Percentiles rank a stretch among this genome's conserved stretches.
Evolutionary conservation across 1,139 yeast genomes (phyloP).

Genomic region (Debaryomyces subglobosus): DNA sequence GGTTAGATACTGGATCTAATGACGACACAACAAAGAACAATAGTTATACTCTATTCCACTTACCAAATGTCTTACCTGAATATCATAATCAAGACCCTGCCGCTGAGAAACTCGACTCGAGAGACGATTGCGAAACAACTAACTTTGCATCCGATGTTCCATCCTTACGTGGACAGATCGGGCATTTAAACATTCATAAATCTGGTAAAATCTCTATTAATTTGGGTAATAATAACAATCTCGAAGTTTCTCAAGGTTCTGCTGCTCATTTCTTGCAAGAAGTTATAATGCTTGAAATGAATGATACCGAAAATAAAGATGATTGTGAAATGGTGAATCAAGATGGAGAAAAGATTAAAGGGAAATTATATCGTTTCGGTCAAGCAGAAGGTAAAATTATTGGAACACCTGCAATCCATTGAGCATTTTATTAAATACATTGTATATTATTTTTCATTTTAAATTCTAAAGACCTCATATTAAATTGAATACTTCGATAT

Average conservation of each 20-base stretch:
- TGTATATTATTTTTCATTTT: slow-evolving; percentile 1
- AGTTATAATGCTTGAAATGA: slow-evolving; percentile 57
- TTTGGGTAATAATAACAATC: slow-evolving; percentile 64
- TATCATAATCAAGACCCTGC: slow-evolving; percentile 29
- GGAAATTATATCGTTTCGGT: slow-evolving; percentile 61
- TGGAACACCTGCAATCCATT: slow-evolving; percentile 44
- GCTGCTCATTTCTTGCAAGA: slow-evolving; percentile 76
- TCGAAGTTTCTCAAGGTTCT: slow-evolving; percentile 78
- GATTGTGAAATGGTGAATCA: slow-evolving; percentile 37
- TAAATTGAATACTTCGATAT: not conserved
- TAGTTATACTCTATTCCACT: slow-evolving; percentile 60
- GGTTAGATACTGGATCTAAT: slow-evolving; percentile 21
- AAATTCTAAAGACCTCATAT: not conserved
- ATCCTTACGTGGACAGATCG: slow-evolving; percentile 58
- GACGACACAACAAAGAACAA: slow-evolving; percentile 16
- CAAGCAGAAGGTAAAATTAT: slow-evolving; percentile 59
- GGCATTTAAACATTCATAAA: slow-evolving; percentile 71
- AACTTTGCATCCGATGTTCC: slow-evolving; percentile 15
- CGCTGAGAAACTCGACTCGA: slow-evolving; percentile 14
- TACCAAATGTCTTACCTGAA: slow-evolving; percentile 69
- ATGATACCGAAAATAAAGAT: slow-evolving; percentile 16
- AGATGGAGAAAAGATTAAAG: slow-evolving; percentile 39
- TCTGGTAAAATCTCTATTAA: slow-evolving; percentile 80
- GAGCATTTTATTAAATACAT: slow-evolving; percentile 1
- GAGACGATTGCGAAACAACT: slow-evolving; percentile 12